These are phyloP conservation scores for Phaffomyces thermotolerans DNA, from an alignment of 805 yeast genomes.

Conservation along the genomic window DNA sequence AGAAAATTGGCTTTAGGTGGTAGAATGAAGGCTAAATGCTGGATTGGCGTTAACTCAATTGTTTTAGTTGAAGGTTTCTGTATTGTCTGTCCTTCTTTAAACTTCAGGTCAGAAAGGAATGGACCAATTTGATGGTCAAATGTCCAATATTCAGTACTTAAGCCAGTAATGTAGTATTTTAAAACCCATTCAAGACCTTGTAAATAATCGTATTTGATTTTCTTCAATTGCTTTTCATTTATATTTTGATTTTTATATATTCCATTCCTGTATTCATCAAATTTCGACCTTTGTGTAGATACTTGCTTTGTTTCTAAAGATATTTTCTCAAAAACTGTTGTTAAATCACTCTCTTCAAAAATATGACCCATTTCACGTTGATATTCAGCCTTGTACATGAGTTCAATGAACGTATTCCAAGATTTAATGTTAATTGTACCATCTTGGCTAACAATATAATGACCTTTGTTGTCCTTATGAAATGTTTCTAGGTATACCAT, in stretches of 20 bases:
- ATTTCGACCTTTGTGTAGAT: slow-evolving; percentile 42
- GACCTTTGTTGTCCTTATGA: slow-evolving; percentile 17
- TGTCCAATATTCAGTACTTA: slow-evolving; percentile 86
- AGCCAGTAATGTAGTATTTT: slow-evolving; percentile 76
- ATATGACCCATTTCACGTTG: not conserved
- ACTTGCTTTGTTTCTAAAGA: slow-evolving; percentile 43
- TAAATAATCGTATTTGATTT: slow-evolving; percentile 63
- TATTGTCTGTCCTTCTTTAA: slow-evolving; percentile 44
- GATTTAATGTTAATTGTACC: not conserved
- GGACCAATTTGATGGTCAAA: slow-evolving; percentile 83
- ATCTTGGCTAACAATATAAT: not conserved
- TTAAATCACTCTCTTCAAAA: not conserved
- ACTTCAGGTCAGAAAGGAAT: slow-evolving; percentile 76
- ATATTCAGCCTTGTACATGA: slow-evolving; percentile 1
- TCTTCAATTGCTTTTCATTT: slow-evolving; percentile 39
- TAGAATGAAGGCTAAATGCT: slow-evolving; percentile 11
- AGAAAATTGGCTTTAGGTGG: slow-evolving; percentile 6
- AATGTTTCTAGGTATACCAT: slow-evolving; percentile 37
- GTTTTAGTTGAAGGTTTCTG: slow-evolving; percentile 52
- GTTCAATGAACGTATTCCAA: not conserved
- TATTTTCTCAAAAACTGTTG: not conserved
- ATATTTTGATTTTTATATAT: slow-evolving; percentile 61
- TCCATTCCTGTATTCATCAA: slow-evolving; percentile 64
- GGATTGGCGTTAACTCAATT: slow-evolving; percentile 9
- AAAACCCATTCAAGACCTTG: slow-evolving; percentile 95